phyloP scores from a whole-genome alignment of 768 basidiomycete species.

The Chlorophyllum brunneum region DNA sequence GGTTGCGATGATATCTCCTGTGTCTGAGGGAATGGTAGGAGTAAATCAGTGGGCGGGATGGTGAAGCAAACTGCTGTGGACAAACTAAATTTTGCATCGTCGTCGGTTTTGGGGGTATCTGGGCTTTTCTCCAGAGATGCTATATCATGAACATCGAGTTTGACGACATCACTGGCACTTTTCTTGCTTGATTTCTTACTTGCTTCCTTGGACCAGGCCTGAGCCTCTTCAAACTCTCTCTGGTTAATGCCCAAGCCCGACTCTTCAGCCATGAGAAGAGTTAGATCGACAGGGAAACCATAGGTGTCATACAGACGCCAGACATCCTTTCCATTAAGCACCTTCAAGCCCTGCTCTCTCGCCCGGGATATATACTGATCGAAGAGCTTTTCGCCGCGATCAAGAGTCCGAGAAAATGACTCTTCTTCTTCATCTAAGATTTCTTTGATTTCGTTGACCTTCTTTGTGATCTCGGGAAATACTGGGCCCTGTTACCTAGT shows the following conservation, averaged over 20 bases:
- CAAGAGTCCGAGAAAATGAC: slow-evolving; percentile 95
- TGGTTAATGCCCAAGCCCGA: slow-evolving; percentile 81
- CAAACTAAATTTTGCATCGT: slow-evolving; percentile 85
- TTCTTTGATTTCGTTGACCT: slow-evolving; percentile 81
- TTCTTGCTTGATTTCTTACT: slow-evolving; percentile 83
- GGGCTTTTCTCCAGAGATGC: slow-evolving; percentile 78
- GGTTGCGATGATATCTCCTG: slow-evolving; percentile 70
- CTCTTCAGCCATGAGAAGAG: slow-evolving; percentile 96
- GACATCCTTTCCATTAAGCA: slow-evolving; percentile 87
- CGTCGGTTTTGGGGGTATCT: slow-evolving; percentile 86
- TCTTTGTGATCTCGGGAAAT: slow-evolving; percentile 92
- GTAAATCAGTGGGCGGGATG: neutral
- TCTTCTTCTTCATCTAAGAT: slow-evolving; percentile 97
- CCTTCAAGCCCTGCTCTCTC: slow-evolving; percentile 52
- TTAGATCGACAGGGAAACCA: slow-evolving; percentile 96
- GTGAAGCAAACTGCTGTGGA: neutral
- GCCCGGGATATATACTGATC: slow-evolving; percentile 79
- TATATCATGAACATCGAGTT: slow-evolving; percentile 94
- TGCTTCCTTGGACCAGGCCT: slow-evolving; percentile 84
- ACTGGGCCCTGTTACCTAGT: slow-evolving; percentile 56
- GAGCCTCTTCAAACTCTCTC: slow-evolving; percentile 84
- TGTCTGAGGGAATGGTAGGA: slow-evolving; percentile 40
- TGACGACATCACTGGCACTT: slow-evolving; percentile 63
- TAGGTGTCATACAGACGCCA: slow-evolving; percentile 98
- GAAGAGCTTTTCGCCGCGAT: slow-evolving; percentile 94